A percentile compares a stretch with the other conserved stretches of the same genome.
phyloP scores from a whole-genome alignment of 2,329 filamentous ascomycete species.

The Nothopassalora personata region DNA sequence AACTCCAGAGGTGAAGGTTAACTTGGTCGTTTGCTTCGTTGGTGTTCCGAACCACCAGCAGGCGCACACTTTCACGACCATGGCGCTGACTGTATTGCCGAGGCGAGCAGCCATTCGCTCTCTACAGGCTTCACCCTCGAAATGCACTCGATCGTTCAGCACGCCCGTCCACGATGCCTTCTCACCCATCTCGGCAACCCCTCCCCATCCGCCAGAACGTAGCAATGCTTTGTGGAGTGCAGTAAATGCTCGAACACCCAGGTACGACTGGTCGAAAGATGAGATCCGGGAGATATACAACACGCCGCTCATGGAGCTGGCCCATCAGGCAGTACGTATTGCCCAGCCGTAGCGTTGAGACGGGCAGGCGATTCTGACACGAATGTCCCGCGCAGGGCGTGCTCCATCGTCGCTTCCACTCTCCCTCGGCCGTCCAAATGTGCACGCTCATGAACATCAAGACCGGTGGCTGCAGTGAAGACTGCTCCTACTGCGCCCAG shows the following conservation, averaged over 20 bases:
- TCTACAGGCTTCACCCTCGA: conserved; percentile 9
- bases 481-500: conserved; percentile 90
- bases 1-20: background rate
- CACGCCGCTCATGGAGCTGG: conserved; percentile 70
- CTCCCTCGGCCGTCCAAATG: conserved; percentile 77
- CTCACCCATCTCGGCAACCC: conserved; percentile 24
- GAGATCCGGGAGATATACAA: conserved; percentile 80
- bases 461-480: conserved; percentile 84
- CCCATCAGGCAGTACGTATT: conserved; percentile 29
- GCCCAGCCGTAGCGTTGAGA: background rate
- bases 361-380: conserved; percentile 1
- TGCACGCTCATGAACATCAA: conserved; percentile 98
- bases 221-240: conserved; percentile 44
- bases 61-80: conserved; percentile 3
- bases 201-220: conserved; percentile 24
- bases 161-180: conserved; percentile 33
- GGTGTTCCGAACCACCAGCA: background rate
- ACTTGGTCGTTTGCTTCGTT: background rate
- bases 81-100: conserved; percentile 26
- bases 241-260: conserved; percentile 54
- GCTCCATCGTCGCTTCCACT: conserved; percentile 79
- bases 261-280: conserved; percentile 73
- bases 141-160: conserved; percentile 27
- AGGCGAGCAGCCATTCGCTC: conserved; percentile 21
- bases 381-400: conserved; percentile 51